Evolutionary conservation across 805 yeast genomes (phyloP).

Genomic region (Lachancea sp.): DNA sequence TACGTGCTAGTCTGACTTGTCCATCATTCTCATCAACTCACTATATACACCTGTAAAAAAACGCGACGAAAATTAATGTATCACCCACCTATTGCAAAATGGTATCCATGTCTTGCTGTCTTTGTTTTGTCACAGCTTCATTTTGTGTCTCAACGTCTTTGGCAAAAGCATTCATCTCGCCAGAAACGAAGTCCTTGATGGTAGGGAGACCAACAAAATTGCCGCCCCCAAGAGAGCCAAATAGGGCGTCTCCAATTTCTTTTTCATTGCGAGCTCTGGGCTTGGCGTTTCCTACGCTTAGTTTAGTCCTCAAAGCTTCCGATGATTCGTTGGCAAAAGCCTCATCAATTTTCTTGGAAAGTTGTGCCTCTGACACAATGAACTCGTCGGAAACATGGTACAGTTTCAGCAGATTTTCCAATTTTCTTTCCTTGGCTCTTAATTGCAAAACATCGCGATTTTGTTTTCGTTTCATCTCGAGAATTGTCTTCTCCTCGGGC

Average conservation of each 20-base stretch:
- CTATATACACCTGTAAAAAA: slow-evolving; percentile 4
- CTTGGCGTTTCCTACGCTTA: slow-evolving; percentile 17
- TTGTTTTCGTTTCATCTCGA: slow-evolving; percentile 54
- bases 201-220: slow-evolving; percentile 31
- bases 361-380: slow-evolving; percentile 69
- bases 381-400: slow-evolving; percentile 65
- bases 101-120: slow-evolving; percentile 13
- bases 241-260: slow-evolving; percentile 31
- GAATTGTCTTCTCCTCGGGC: slow-evolving; percentile 52
- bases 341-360: slow-evolving; percentile 21
- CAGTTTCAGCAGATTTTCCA: slow-evolving; percentile 55
- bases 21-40: not conserved
- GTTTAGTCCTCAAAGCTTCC: slow-evolving; percentile 17
- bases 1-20: too few species aligned
- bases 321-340: slow-evolving; percentile 23
- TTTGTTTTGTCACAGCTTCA: slow-evolving; percentile 11
- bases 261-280: slow-evolving; percentile 20
- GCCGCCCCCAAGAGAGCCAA: slow-evolving; percentile 33
- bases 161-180: slow-evolving; percentile 29
- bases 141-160: slow-evolving; percentile 19
- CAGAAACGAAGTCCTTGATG: slow-evolving; percentile 33
- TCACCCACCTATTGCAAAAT: slow-evolving; percentile 9
- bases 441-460: slow-evolving; percentile 58
- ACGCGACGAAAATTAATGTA: not conserved
- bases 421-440: slow-evolving; percentile 44